These are phyloP conservation scores for Monilinia vaccinii-corymbosi DNA, from an alignment of 2,329 filamentous ascomycete genomes.

Conservation along the genomic window DNA sequence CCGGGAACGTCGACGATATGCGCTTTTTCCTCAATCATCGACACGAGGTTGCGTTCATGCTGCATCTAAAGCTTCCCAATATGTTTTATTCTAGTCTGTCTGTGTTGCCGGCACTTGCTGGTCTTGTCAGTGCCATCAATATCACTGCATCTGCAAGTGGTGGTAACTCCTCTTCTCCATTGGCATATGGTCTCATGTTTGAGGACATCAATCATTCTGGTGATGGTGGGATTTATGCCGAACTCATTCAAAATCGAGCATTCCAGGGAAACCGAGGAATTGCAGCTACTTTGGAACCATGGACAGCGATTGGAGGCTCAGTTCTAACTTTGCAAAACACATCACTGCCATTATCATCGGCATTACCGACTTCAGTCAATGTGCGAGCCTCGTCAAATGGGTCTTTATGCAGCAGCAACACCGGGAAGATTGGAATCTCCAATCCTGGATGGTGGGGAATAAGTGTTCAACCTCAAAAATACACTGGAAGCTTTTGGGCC, in stretches of 20 bases:
- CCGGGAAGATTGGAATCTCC: constrained; percentile 36
- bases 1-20: neutral
- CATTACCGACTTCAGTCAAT: constrained; percentile 22
- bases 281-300: constrained; percentile 38
- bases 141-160: constrained; percentile 22
- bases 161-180: constrained; percentile 24
- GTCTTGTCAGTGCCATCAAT: constrained; percentile 20
- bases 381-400: constrained; percentile 10
- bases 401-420: neutral
- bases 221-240: constrained; percentile 44
- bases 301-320: constrained; percentile 19
- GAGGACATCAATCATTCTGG: constrained; percentile 28
- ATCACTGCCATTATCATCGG: constrained; percentile 20
- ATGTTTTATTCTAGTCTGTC: constrained; percentile 6
- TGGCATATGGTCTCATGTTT: constrained; percentile 28
- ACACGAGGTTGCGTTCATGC: neutral
- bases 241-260: constrained; percentile 60
- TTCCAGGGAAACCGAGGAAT: constrained; percentile 46
- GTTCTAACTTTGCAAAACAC: constrained; percentile 28
- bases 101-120: constrained; percentile 9
- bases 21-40: neutral
- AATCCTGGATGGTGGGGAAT: constrained; percentile 53
- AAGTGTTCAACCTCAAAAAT: constrained; percentile 21
- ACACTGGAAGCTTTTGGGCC: constrained; percentile 26
- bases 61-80: neutral